Conservation (phyloP, 148 eudicot genomes). For the Camellia lanceoleosa region DNA sequence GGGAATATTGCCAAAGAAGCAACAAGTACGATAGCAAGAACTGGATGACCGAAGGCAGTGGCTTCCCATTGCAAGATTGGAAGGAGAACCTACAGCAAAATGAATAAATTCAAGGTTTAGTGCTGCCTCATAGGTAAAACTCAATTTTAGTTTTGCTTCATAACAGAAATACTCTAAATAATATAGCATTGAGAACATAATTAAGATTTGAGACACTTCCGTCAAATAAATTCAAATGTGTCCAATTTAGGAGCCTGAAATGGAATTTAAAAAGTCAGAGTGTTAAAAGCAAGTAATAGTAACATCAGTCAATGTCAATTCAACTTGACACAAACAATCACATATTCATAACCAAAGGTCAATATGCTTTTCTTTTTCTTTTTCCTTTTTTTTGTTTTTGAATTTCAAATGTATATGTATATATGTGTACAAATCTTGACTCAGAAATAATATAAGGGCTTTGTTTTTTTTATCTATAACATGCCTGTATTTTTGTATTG, state of each 20-base stretch:
- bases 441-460: neutral
- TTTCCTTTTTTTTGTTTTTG: too few species aligned
- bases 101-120: constrained; percentile 11
- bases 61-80: constrained; percentile 93
- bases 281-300: neutral
- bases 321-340: neutral
- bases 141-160: neutral
- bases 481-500: neutral
- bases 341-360: neutral
- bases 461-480: neutral
- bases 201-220: too few species aligned
- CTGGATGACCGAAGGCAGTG: constrained; percentile 85
- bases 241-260: neutral
- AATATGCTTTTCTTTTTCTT: neutral
- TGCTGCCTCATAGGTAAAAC: neutral
- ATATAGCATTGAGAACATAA: neutral
- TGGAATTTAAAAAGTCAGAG: neutral
- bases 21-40: constrained; percentile 76
- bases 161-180: neutral
- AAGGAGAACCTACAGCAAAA: constrained; percentile 57
- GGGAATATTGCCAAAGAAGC: constrained; percentile 83
- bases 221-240: neutral
- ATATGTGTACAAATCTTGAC: too few species aligned
- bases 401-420: too few species aligned
- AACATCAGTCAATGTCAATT: neutral